Evolutionary conservation across 805 yeast genomes (phyloP).

Genomic region (Kodamaea hsintzibuensis): DNA sequence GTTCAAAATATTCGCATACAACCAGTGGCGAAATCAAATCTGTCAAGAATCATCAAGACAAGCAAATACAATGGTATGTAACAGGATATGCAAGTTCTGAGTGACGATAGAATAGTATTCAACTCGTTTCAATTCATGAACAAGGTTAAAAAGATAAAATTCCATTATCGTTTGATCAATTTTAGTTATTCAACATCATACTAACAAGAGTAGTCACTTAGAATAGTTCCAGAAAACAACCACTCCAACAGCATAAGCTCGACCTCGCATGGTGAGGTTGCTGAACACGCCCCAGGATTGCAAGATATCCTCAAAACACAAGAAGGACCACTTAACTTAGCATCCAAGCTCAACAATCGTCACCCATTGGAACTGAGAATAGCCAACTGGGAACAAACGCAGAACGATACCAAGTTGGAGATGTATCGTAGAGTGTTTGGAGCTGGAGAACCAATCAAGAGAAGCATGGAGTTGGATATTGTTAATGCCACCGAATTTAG

Average conservation of each 20-base stretch:
- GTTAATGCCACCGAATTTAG: constrained; percentile 69
- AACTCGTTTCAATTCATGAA: background rate
- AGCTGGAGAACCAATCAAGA: constrained; percentile 87
- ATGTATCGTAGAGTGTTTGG: constrained; percentile 84
- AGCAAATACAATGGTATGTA: background rate
- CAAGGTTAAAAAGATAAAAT: background rate
- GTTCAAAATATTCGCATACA: background rate
- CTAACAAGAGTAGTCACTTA: constrained; percentile 41
- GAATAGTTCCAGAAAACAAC: constrained; percentile 55
- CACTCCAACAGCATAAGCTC: constrained; percentile 51
- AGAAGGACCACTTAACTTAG: constrained; percentile 60
- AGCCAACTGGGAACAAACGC: constrained; percentile 76
- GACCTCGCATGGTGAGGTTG: constrained; percentile 52
- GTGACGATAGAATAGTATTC: background rate
- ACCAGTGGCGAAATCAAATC: background rate
- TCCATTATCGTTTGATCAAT: background rate
- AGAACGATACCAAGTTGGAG: constrained; percentile 69
- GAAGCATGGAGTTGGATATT: constrained; percentile 84
- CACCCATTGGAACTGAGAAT: constrained; percentile 87
- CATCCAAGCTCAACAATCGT: constrained; percentile 66
- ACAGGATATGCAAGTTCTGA: background rate
- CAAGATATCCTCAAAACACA: constrained; percentile 68
- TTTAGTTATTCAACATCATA: background rate
- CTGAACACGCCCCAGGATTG: constrained; percentile 67
- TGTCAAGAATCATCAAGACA: background rate